phyloP scores from a whole-genome alignment of 2,329 filamentous ascomycete genomes.

The Penicillium digitatum region DNA sequence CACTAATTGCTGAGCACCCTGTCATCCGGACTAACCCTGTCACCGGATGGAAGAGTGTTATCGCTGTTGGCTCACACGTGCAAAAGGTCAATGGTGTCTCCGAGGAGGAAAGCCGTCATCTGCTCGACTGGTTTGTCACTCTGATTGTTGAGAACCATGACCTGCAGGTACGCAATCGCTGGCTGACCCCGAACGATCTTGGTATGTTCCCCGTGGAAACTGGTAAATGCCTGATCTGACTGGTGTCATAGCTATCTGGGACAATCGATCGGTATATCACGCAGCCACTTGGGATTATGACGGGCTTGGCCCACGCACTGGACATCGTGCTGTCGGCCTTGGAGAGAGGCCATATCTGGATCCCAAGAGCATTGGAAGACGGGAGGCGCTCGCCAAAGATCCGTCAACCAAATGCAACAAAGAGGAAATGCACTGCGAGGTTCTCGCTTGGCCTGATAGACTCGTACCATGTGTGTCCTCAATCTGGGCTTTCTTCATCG shows the following conservation, averaged over 20 bases:
- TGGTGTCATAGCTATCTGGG: slow-evolving; percentile 40
- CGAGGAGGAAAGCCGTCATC: slow-evolving; percentile 30
- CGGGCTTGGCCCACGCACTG: slow-evolving; percentile 47
- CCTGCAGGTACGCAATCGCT: slow-evolving; percentile 39
- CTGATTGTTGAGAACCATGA: slow-evolving; percentile 43
- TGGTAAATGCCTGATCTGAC: background rate
- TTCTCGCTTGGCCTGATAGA: no score
- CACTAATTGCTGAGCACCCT: slow-evolving; percentile 47
- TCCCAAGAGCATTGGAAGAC: slow-evolving; percentile 35
- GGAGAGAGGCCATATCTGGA: slow-evolving; percentile 56
- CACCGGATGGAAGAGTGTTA: slow-evolving; percentile 40
- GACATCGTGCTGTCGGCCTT: slow-evolving; percentile 51
- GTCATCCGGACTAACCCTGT: slow-evolving; percentile 52
- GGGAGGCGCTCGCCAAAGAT: slow-evolving; percentile 24
- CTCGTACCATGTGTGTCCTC: no score
- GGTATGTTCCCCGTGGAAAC: slow-evolving; percentile 17
- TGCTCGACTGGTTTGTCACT: slow-evolving; percentile 36
- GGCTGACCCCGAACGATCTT: slow-evolving; percentile 43
- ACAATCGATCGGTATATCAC: slow-evolving; percentile 55
- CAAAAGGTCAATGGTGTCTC: slow-evolving; percentile 34
- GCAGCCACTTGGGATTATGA: slow-evolving; percentile 53
- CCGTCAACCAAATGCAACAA: no score
- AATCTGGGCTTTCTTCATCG: no score
- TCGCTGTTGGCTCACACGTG: slow-evolving; percentile 32
- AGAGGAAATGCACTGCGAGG: no score